phyloP scores from a whole-genome alignment of 768 basidiomycete species.

The Boletus rex-veris region DNA sequence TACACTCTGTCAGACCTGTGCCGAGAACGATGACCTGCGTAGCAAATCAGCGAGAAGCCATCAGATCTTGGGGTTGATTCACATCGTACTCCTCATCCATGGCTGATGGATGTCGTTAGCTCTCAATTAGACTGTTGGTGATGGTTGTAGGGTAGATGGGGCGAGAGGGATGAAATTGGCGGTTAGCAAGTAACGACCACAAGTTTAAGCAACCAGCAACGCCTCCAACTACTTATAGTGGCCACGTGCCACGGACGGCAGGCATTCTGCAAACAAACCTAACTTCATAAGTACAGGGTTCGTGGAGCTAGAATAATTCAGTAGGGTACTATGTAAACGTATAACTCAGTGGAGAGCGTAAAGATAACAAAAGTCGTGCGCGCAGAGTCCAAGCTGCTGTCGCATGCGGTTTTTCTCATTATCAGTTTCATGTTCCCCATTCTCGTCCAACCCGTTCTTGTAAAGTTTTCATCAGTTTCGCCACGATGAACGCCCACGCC shows the following conservation, averaged over 20 bases:
- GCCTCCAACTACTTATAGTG: slow-evolving; percentile 28
- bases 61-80: slow-evolving; percentile 23
- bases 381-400: neutral
- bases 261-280: slow-evolving; percentile 9
- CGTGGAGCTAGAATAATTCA: neutral
- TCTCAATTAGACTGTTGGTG: slow-evolving; percentile 9
- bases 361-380: slow-evolving; percentile 2
- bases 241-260: slow-evolving; percentile 22
- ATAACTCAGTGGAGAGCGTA: neutral
- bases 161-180: slow-evolving; percentile 3
- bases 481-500: slow-evolving; percentile 24
- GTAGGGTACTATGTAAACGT: slow-evolving; percentile 9
- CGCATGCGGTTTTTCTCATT: slow-evolving; percentile 7
- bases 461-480: slow-evolving; percentile 11
- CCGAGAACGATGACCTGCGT: slow-evolving; percentile 85
- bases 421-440: slow-evolving; percentile 23
- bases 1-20: slow-evolving; percentile 97
- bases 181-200: slow-evolving; percentile 16
- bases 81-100: slow-evolving; percentile 99
- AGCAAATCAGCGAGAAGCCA: slow-evolving; percentile 8
- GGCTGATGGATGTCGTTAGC: slow-evolving; percentile 22
- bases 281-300: neutral
- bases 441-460: slow-evolving; percentile 10
- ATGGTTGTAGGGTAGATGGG: slow-evolving; percentile 9
- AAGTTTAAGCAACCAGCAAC: neutral